phyloP scores from a whole-genome alignment of 352 stramenopile genomes.

The Globisporangium mamillatum region DNA sequence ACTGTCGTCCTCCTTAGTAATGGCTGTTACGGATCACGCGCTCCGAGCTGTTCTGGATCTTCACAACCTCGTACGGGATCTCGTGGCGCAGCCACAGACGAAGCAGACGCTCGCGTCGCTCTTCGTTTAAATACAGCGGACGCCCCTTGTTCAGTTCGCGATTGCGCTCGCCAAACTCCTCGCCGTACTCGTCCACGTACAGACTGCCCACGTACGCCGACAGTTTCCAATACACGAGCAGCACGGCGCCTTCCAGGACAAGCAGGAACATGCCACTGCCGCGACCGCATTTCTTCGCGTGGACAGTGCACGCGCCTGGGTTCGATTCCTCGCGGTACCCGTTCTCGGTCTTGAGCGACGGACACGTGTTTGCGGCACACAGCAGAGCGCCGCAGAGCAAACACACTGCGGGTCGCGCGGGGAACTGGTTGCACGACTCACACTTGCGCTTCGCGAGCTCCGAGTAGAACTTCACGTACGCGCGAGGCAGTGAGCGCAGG shows the following conservation, averaged over 20 bases:
- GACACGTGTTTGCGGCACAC: slow-evolving; percentile 80
- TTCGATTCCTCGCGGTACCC: slow-evolving; percentile 79
- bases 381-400: slow-evolving; percentile 79
- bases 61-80: slow-evolving; percentile 85
- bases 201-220: slow-evolving; percentile 79
- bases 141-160: slow-evolving; percentile 78
- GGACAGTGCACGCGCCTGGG: slow-evolving; percentile 76
- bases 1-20: slow-evolving; percentile 43
- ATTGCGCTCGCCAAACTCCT: slow-evolving; percentile 85
- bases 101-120: slow-evolving; percentile 66
- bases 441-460: slow-evolving; percentile 81
- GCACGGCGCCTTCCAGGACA: slow-evolving; percentile 77
- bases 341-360: slow-evolving; percentile 67
- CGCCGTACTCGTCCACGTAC: slow-evolving; percentile 87
- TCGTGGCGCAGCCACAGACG: slow-evolving; percentile 77
- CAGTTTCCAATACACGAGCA: slow-evolving; percentile 87
- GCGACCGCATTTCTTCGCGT: slow-evolving; percentile 83
- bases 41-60: slow-evolving; percentile 88
- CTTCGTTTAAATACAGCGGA: slow-evolving; percentile 74
- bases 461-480: slow-evolving; percentile 86
- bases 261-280: slow-evolving; percentile 82
- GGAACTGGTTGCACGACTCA: slow-evolving; percentile 71
- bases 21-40: slow-evolving; percentile 86
- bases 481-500: slow-evolving; percentile 61
- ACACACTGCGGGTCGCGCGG: slow-evolving; percentile 77